Evolutionary conservation across 768 basidiomycete species (phyloP).

Genomic region (Myochromella boudieri): DNA sequence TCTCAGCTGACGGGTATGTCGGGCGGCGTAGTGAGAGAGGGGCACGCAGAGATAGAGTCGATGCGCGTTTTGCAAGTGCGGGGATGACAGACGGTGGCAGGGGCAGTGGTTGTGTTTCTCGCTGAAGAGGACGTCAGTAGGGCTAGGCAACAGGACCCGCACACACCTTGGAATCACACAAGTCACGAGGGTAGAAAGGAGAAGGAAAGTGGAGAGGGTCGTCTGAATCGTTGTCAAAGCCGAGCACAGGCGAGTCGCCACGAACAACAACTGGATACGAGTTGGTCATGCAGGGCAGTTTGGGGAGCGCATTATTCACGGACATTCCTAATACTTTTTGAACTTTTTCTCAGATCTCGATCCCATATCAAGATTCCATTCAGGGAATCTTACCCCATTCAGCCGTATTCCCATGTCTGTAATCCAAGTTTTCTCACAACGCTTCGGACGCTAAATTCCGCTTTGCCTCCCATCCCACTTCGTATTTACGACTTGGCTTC

Average conservation of each 20-base stretch:
- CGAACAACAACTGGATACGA: conserved; percentile 6
- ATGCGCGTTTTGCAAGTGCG: conserved; percentile 7
- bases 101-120: neutral
- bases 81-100: conserved; percentile 8
- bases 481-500: too few relatives aligned
- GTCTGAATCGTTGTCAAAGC: conserved; percentile 11
- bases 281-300: too few relatives aligned
- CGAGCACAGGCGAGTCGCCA: conserved; percentile 26
- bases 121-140: neutral
- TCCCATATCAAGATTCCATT: too few relatives aligned
- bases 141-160: neutral
- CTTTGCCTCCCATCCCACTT: too few relatives aligned
- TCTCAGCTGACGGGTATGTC: conserved; percentile 1
- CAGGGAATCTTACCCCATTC: too few relatives aligned
- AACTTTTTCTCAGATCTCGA: too few relatives aligned
- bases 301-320: too few relatives aligned
- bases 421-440: too few relatives aligned
- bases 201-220: conserved; percentile 21
- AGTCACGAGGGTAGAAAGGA: conserved; percentile 9
- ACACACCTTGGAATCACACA: conserved; percentile 8
- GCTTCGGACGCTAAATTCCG: too few relatives aligned
- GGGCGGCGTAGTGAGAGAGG: conserved; percentile 6
- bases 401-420: too few relatives aligned
- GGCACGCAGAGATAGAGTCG: conserved; percentile 2
- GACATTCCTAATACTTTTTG: too few relatives aligned